Conservation (phyloP, 768 basidiomycete genomes). For the Dioszegia crocea region DNA sequence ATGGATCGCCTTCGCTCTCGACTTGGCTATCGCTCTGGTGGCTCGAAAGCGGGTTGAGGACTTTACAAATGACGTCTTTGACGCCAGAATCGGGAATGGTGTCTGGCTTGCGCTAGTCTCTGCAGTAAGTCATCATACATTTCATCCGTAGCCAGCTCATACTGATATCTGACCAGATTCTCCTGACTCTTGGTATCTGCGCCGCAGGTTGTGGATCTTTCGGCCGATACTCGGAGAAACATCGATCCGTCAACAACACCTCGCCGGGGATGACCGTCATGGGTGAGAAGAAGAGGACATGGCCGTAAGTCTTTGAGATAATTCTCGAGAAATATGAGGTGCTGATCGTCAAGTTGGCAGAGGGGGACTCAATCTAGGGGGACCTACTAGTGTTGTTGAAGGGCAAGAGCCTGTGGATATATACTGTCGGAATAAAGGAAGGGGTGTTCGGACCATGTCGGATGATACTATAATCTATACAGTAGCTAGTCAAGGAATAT, state of each 20-base stretch:
- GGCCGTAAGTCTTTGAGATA: constrained; percentile 3
- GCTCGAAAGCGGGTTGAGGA: constrained; percentile 25
- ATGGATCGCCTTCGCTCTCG: constrained; percentile 35
- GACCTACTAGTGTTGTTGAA: too few species aligned
- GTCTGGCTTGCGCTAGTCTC: constrained; percentile 37
- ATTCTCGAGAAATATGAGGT: not conserved
- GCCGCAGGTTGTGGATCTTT: constrained; percentile 38
- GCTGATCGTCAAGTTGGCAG: constrained; percentile 9
- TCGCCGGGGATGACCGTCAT: constrained; percentile 5
- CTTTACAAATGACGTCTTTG: constrained; percentile 11
- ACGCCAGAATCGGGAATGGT: constrained; percentile 29
- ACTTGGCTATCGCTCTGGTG: constrained; percentile 30
- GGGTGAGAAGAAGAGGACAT: constrained; percentile 4
- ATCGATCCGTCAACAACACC: not conserved
- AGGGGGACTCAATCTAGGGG: not conserved
- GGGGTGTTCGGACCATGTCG: too few species aligned
- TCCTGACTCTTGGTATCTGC: constrained; percentile 28
- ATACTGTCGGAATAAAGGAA: too few species aligned
- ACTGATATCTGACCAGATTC: constrained; percentile 16
- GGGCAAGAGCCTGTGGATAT: too few species aligned
- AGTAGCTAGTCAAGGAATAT: too few species aligned
- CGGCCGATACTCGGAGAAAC: constrained; percentile 26
- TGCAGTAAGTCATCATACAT: constrained; percentile 18
- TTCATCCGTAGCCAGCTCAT: not conserved
- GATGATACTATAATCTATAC: too few species aligned